A percentile compares a stretch with the other conserved stretches of the same genome.
Evolutionary conservation across 1,284 basidiomycete genomes (phyloP).

Genomic region (Moniliophthora roreri): DNA sequence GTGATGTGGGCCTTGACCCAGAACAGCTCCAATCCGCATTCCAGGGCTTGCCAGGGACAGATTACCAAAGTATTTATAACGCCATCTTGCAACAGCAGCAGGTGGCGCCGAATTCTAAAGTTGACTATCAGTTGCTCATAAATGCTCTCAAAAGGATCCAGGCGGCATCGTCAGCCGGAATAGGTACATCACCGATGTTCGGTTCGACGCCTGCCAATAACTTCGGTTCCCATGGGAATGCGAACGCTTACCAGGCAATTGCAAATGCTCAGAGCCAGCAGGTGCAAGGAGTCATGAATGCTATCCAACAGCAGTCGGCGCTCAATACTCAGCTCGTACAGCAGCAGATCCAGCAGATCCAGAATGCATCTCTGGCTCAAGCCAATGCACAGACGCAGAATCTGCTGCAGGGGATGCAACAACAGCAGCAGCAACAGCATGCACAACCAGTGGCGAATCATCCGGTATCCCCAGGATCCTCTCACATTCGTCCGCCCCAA

Average conservation of each 20-base stretch:
- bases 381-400: not conserved
- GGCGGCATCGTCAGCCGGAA: conserved; percentile 18
- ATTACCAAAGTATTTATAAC: conserved; percentile 29
- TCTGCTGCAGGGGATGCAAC: not conserved
- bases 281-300: conserved; percentile 10
- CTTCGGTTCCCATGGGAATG: not conserved
- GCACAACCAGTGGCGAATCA: not conserved
- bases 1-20: conserved; percentile 19
- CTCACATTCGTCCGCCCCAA: not conserved
- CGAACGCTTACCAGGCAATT: conserved; percentile 4
- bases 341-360: conserved; percentile 3
- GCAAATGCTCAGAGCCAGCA: conserved; percentile 11
- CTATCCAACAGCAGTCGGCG: conserved; percentile 6
- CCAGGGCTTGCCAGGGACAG: conserved; percentile 25
- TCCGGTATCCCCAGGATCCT: not conserved
- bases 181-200: not conserved
- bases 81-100: conserved; percentile 29
- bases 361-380: not conserved
- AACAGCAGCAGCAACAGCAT: not conserved
- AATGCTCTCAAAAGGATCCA: conserved; percentile 28
- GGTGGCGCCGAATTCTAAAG: conserved; percentile 17
- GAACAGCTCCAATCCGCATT: conserved; percentile 28
- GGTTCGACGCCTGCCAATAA: not conserved
- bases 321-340: conserved; percentile 5
- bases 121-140: conserved; percentile 23